phyloP scores from a whole-genome alignment of 148 eudicot species.

The Silene latifolia region DNA sequence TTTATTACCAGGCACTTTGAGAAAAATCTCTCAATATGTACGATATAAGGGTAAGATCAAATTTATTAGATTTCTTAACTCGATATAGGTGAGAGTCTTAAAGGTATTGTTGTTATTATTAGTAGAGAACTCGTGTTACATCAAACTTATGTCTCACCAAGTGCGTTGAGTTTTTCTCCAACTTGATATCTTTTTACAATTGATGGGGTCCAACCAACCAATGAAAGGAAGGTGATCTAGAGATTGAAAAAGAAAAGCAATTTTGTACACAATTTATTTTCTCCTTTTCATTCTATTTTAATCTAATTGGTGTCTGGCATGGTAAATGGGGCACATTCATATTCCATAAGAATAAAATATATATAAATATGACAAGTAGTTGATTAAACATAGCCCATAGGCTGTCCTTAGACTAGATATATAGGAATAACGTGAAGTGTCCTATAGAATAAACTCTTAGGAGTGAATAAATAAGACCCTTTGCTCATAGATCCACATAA shows the following conservation, averaged over 20 bases:
- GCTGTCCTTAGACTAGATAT: constrained; percentile 29
- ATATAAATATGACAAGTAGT: constrained; percentile 26
- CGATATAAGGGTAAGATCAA: not conserved
- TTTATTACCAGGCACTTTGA: not conserved
- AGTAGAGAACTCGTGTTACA: not conserved
- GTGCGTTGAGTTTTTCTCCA: constrained; percentile 7
- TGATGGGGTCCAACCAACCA: constrained; percentile 21
- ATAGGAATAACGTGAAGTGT: constrained; percentile 42
- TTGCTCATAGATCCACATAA: constrained; percentile 25
- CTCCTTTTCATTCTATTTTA: not conserved
- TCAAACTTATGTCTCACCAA: constrained; percentile 18
- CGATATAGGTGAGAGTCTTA: not conserved
- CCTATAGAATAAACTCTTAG: constrained; percentile 21
- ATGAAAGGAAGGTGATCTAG: constrained; percentile 7
- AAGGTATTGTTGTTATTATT: no score
- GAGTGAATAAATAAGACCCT: constrained; percentile 36
- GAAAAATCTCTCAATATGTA: not conserved
- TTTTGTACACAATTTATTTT: constrained; percentile 3
- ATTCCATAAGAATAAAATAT: constrained; percentile 23
- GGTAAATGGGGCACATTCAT: constrained; percentile 31
- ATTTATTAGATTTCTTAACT: not conserved
- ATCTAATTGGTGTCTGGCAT: constrained; percentile 13
- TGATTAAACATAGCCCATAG: constrained; percentile 36
- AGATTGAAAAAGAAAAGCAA: constrained; percentile 15
- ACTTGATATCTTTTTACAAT: constrained; percentile 19